Conservation (phyloP, 164 flowering plant genomes). For the Magnolia changhungtana region DNA sequence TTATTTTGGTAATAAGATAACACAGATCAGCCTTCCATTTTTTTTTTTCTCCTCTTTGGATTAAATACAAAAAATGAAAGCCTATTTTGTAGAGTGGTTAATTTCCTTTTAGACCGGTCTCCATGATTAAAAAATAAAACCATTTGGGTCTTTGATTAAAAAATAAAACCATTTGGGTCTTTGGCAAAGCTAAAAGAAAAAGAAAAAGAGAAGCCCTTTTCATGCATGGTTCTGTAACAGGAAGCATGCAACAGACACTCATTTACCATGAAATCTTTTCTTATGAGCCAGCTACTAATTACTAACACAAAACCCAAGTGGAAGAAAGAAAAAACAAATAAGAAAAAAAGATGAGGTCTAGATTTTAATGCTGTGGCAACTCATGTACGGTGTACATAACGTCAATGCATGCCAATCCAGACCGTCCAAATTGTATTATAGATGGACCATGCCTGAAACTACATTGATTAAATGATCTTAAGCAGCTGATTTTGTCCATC, state of each 20-base stretch:
- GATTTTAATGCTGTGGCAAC: no score
- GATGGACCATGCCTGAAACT: no score
- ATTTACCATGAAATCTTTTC: neutral
- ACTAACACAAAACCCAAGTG: no score
- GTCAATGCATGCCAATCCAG: no score
- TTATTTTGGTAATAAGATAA: no score
- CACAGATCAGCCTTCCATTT: conserved; percentile 15
- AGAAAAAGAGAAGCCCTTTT: neutral
- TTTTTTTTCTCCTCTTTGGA: conserved; percentile 16
- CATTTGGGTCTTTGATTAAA: conserved; percentile 6
- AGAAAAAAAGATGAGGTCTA: no score
- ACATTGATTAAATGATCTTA: no score
- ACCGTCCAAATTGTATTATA: no score
- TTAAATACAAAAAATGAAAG: conserved; percentile 15
- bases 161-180: neutral
- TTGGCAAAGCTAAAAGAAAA: conserved; percentile 8
- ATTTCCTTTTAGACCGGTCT: conserved; percentile 15
- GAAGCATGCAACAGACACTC: conserved; percentile 7
- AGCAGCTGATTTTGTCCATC: no score
- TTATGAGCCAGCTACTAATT: neutral
- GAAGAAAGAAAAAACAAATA: no score
- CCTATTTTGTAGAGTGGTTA: conserved; percentile 12
- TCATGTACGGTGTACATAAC: no score
- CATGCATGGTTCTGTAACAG: neutral
- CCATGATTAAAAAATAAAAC: neutral